Conservation (phyloP, 495 filamentous ascomycete genomes). For the Zalerion maritima region DNA sequence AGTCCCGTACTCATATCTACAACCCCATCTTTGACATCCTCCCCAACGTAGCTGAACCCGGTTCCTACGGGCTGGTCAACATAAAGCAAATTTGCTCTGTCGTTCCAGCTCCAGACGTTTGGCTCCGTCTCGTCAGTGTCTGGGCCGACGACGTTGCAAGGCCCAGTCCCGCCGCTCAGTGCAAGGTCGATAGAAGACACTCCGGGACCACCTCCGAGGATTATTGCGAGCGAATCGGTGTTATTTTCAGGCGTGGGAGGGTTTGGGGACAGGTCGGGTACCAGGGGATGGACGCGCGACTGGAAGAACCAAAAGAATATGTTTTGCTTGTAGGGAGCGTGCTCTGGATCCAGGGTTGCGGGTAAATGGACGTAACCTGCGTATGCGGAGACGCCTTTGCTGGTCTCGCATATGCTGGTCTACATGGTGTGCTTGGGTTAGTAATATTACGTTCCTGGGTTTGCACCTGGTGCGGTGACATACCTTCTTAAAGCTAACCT, state of each 20-base stretch:
- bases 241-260: no score
- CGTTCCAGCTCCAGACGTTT: constrained; percentile 20
- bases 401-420: constrained; percentile 19
- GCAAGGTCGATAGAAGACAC: constrained; percentile 14
- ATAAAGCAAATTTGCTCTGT: constrained; percentile 21
- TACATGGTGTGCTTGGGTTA: constrained; percentile 2
- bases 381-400: constrained; percentile 17
- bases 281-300: constrained; percentile 9
- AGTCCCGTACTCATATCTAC: constrained; percentile 28
- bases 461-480: no score
- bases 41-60: constrained; percentile 23
- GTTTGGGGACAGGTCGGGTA: no score
- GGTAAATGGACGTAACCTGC: constrained; percentile 19
- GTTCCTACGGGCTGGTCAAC: constrained; percentile 20
- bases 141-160: constrained; percentile 15
- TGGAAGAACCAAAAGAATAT: constrained; percentile 25
- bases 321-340: constrained; percentile 18
- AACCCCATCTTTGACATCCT: no score
- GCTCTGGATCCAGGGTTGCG: constrained; percentile 12
- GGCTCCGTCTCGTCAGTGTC: constrained; percentile 14
- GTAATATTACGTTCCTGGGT: background rate
- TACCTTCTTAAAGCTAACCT: no score
- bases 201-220: constrained; percentile 19
- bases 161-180: constrained; percentile 16
- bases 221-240: constrained; percentile 17